Base-by-base conservation (phyloP, 2,329 filamentous ascomycete species). In the Aspergillus piperis region DNA sequence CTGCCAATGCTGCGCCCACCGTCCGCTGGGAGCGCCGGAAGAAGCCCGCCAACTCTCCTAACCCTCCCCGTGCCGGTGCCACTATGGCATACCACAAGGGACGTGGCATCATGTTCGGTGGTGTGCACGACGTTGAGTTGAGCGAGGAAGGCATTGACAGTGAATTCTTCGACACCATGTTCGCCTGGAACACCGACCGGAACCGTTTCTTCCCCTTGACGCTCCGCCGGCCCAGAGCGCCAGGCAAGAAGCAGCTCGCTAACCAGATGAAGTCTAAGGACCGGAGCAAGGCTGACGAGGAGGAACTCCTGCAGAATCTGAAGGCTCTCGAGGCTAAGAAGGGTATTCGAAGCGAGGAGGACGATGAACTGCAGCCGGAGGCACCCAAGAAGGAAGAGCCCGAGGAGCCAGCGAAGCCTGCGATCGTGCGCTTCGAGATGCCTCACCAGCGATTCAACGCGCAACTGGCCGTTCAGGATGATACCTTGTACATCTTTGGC, bases 41-140 rank as follows among this genome's bases (percentile, higher is more conserved):
- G 83, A 90, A 90, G 78, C 93, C 95, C 1, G 91, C 90, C 27
- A 99, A 99, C 72, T 81, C 90, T 7, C 95, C 95, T 0, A 90
- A 87, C 64, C 95, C 95, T 5, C 77, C 89, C 11, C 87, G 95
- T 21, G 93, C 92, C 3, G 95, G 95, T 32, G 88, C 92, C 0
- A 98, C 94, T 2, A 98, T 98, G 93, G 87, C 92, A 0, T 91
- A 89, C 74, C 95, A 99, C 78, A 95, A 94, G 76, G 93, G 94
- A 0, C 87, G 95, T 62, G 95, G 95, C 0, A 94, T 99, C 59
- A 79, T 92, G 70, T 98, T 98, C 73, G 95, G 95, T 48, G 95
- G 95, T 55, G 95, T 99, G 3, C 92, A 97, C 70, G 93, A 96
- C 68, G 90, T 96, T 0, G 92, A 96, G 75, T 86, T 93, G 73